Base-by-base conservation (phyloP, 2,329 filamentous ascomycete genomes). In the Xylariaceae sp. region DNA sequence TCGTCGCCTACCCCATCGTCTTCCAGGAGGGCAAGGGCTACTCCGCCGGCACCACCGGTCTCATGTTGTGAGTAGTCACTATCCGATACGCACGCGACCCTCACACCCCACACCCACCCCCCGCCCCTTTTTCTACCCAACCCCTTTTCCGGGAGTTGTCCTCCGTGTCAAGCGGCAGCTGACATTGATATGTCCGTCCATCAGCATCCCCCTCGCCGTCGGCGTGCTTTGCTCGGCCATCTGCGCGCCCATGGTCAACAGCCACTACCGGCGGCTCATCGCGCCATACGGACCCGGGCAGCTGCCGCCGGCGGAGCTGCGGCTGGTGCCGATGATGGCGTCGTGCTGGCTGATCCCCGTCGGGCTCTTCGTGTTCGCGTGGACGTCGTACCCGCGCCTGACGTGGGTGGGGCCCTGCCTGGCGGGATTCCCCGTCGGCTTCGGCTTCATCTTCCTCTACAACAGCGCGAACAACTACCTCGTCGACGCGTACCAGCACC, bases 361-460 rank as follows among this genome's bases (percentile, higher is more conserved):
- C 31, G 72, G 71, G 3, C 61, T 76, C 17, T 71, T 75, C 57
- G 70, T 75, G 51, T 74, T 75, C 49, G 71, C 70, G 32, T 76
- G 72, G 72, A 65, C 69, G 0, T 84, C 80, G 0, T 88, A 85
- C 56, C 53, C 69, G 2, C 44, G 60, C 0, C 52, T 89, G 1
- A 72, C 68, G 44, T 90, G 83, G 82, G 68, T 76, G 10, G 85
- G 83, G 0, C 84, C 85, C 1, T 70, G 71, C 7, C 67, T 89
- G 39, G 83, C 79, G 33, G 83, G 83, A 21, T 72, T 78, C 53
- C 73, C 76, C 10, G 77, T 89, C 33, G 83, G 83, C 9, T 87
- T 88, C 49, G 83, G 83, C 38, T 86, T 88, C 63, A 86, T 88
- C 58, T 87, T 88, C 65, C 65, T 89, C 16, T 89, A 88, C 66